phyloP scores from a whole-genome alignment of 1,139 yeast species.

The Blastobotrys illinoisensis region DNA sequence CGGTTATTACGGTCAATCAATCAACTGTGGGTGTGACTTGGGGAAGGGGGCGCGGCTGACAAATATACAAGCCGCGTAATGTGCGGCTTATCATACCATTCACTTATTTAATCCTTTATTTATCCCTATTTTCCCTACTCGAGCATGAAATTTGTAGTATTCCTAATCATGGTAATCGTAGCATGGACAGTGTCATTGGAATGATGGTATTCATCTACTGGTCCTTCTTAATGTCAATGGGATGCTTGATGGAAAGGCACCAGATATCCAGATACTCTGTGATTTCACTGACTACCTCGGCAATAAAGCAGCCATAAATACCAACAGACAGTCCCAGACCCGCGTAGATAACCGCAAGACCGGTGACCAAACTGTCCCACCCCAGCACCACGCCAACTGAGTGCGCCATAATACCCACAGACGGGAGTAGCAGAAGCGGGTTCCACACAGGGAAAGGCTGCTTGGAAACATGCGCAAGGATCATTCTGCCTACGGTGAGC shows the following conservation, averaged over 20 bases:
- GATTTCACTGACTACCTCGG: conserved; percentile 78
- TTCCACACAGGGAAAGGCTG: conserved; percentile 72
- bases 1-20: too few species aligned
- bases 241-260: conserved; percentile 80
- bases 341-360: conserved; percentile 45
- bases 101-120: neutral
- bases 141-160: too few species aligned
- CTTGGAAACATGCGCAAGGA: conserved; percentile 77
- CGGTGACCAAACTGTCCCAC: conserved; percentile 23
- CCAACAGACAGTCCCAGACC: conserved; percentile 76
- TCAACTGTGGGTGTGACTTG: neutral
- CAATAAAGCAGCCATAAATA: conserved; percentile 70
- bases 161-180: neutral
- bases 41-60: too few species aligned
- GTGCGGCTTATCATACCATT: neutral
- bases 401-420: conserved; percentile 46
- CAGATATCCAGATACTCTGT: conserved; percentile 80
- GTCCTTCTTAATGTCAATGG: conserved; percentile 43
- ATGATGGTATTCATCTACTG: conserved; percentile 1
- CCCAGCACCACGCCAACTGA: conserved; percentile 26
- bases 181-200: too few species aligned
- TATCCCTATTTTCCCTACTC: neutral
- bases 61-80: too few species aligned
- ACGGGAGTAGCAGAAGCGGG: conserved; percentile 65
- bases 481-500: conserved; percentile 82